Conservation (phyloP, 2,329 filamentous ascomycete species). For the Colletotrichum tofieldiae region DNA sequence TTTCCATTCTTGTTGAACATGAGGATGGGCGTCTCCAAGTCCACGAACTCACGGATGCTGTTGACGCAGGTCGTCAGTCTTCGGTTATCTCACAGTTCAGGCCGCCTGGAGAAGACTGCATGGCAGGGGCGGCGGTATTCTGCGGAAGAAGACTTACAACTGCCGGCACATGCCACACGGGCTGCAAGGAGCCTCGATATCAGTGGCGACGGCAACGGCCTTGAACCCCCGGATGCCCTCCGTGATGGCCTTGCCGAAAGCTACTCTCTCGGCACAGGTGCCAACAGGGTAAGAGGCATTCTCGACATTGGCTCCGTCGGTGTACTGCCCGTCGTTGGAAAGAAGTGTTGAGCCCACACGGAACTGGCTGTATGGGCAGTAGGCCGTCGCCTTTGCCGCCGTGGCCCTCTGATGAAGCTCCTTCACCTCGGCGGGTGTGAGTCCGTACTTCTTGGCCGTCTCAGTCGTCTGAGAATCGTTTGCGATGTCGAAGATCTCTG, state of each 20-base stretch:
- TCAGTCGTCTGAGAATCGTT: constrained; percentile 43
- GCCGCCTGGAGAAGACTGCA: not conserved
- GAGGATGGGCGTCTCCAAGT: constrained; percentile 80
- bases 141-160: constrained; percentile 72
- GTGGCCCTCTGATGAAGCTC: constrained; percentile 74
- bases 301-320: constrained; percentile 90
- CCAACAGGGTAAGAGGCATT: constrained; percentile 94
- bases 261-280: constrained; percentile 96
- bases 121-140: not conserved
- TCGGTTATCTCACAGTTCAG: not conserved
- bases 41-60: constrained; percentile 84
- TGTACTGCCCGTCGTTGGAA: constrained; percentile 64
- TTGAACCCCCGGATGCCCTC: constrained; percentile 73
- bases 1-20: constrained; percentile 92
- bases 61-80: constrained; percentile 24
- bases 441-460: constrained; percentile 58
- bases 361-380: constrained; percentile 95
- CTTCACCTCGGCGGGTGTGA: constrained; percentile 76
- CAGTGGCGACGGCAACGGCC: constrained; percentile 88
- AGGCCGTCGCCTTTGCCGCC: constrained; percentile 83
- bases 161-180: constrained; percentile 98
- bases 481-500: constrained; percentile 47
- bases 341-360: constrained; percentile 89
- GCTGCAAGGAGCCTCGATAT: constrained; percentile 78
- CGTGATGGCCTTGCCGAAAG: constrained; percentile 84